phyloP scores from a whole-genome alignment of 306 rosid genomes.

The Cajanus cajan region DNA sequence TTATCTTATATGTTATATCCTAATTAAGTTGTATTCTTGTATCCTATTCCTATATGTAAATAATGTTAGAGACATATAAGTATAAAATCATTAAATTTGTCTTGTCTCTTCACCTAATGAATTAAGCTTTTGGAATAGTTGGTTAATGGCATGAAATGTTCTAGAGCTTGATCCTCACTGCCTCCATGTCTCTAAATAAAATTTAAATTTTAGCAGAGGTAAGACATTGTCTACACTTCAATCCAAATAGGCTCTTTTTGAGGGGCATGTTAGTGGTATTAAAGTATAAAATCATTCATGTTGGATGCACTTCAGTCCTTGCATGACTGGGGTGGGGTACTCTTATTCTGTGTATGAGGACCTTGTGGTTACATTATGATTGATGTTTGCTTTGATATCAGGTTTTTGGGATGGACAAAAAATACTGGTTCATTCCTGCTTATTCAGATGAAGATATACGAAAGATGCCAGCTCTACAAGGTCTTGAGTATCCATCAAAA shows the following conservation, averaged over 20 bases:
- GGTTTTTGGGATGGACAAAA: constrained; percentile 92
- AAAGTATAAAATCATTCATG: background rate
- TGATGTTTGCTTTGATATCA: constrained; percentile 33
- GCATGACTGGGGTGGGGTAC: background rate
- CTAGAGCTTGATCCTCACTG: background rate
- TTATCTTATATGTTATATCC: background rate
- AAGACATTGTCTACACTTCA: background rate
- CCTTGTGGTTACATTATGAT: background rate
- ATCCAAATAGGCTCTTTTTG: background rate
- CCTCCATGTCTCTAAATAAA: background rate
- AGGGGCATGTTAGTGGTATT: background rate
- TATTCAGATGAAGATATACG: constrained; percentile 92
- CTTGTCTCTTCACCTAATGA: background rate
- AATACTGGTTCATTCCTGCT: constrained; percentile 90
- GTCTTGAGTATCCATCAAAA: constrained; percentile 92
- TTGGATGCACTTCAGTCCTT: background rate
- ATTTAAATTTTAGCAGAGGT: background rate
- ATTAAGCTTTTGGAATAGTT: background rate
- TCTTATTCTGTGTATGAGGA: background rate
- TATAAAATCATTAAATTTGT: background rate
- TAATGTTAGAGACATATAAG: background rate
- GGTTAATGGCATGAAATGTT: background rate
- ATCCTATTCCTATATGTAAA: too few species aligned
- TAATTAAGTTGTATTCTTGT: background rate
- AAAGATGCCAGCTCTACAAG: constrained; percentile 90